Base-by-base conservation (phyloP, 768 basidiomycete species). In the Kwoniella dendrophila region DNA sequence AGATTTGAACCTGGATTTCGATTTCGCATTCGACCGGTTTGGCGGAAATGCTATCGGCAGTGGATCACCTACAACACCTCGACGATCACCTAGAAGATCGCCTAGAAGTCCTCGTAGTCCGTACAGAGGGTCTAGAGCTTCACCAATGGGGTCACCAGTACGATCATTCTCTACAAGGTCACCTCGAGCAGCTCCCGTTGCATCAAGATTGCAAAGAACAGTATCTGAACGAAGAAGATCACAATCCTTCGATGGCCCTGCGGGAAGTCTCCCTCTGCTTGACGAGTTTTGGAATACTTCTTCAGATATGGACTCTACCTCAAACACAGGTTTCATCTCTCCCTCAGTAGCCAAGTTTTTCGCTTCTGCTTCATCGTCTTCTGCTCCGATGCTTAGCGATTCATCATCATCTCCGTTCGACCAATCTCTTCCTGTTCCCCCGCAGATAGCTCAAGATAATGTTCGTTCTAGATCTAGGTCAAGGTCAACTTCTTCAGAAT, bases 1-100 rank as follows among this genome's bases (percentile, higher is more conserved):
- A 1, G 71, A 75, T n/a, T 60, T 79, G 14, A 74, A 79, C 56
- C 62, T 77, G 20, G 69, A 70, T 16, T 69, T 79, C 22, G 71
- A 69, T 34, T 59, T 73, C 7, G 62, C 72, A 1, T 76, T 78
- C 44, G 77, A 76, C 40, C 59, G 58, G 8, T 56, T 69, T 33
- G 26, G 16, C 10, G 49, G n/a, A 16, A 29, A 26, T 33, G 27
- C 49, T 34, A 51, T 32, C n/a, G 64, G 63, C 22, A 40, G 59
- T 29, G 65, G 60, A 24, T 68, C 66, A 5, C 73, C 67, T 26
- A 62, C 64, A 20, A 76, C 70, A 12, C 69, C 75, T 7, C 45
- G 67, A 45, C 55, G 62, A 49, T 73, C 72, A 22, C 66, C 69
- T 14, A 50, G 56, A n/a, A 41, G 62, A 49, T 73, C 72, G 26